Conservation (phyloP, 2,329 filamentous ascomycete genomes). For the Rhinocladiella similis region DNA sequence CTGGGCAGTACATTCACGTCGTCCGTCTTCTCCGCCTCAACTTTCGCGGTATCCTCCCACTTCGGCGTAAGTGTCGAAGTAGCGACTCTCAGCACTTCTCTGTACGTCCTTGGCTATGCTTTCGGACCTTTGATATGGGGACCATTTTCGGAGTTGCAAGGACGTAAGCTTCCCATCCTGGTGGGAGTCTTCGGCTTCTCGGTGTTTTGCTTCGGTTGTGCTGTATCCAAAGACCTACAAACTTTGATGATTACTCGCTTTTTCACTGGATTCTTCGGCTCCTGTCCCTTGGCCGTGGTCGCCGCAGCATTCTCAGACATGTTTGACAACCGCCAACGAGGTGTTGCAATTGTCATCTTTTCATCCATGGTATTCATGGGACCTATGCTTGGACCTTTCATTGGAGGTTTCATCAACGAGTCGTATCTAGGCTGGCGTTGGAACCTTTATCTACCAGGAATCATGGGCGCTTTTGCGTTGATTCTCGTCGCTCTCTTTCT, state of each 20-base stretch:
- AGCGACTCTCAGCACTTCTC: constrained; percentile 39
- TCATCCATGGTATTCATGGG: constrained; percentile 55
- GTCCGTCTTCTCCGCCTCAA: constrained; percentile 70
- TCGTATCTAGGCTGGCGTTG: constrained; percentile 54
- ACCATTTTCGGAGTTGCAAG: constrained; percentile 54
- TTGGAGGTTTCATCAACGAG: constrained; percentile 55
- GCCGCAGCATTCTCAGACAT: constrained; percentile 59
- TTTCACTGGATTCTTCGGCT: constrained; percentile 55
- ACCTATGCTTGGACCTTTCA: constrained; percentile 54
- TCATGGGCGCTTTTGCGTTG: constrained; percentile 58
- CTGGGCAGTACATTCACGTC: constrained; percentile 54
- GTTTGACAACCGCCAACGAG: constrained; percentile 51
- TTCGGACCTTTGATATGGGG: constrained; percentile 54
- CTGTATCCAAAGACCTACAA: constrained; percentile 53
- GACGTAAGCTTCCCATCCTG: constrained; percentile 50
- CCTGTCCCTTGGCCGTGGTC: constrained; percentile 54
- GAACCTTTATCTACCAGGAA: constrained; percentile 55
- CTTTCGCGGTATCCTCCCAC: constrained; percentile 53
- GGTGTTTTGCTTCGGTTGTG: constrained; percentile 52
- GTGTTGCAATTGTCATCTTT: constrained; percentile 51
- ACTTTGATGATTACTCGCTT: constrained; percentile 55
- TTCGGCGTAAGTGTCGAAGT: constrained; percentile 57
- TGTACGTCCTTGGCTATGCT: constrained; percentile 50
- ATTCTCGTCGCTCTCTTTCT: constrained; percentile 54
- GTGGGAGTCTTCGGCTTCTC: constrained; percentile 53